phyloP scores from a whole-genome alignment of 1,139 yeast genomes.

The Lodderomyces beijingensis region DNA sequence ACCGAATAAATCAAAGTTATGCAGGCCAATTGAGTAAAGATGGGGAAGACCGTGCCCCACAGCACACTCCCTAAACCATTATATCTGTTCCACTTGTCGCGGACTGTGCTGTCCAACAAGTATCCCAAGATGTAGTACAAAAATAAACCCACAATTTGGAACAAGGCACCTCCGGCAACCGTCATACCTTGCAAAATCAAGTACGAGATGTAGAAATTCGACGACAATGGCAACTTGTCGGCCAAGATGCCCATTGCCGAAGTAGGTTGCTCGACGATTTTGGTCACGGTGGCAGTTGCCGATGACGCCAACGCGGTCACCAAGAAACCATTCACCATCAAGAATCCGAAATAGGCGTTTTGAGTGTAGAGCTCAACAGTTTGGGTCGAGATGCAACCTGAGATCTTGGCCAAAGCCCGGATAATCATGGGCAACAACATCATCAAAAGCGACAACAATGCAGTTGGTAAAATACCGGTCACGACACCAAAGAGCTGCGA shows the following conservation, averaged over 20 bases:
- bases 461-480: slow-evolving; percentile 74
- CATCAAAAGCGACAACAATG: slow-evolving; percentile 64
- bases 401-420: slow-evolving; percentile 60
- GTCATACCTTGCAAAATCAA: slow-evolving; percentile 79
- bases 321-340: slow-evolving; percentile 66
- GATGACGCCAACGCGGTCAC: slow-evolving; percentile 69
- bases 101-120: slow-evolving; percentile 72
- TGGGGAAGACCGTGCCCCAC: slow-evolving; percentile 91
- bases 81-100: slow-evolving; percentile 81
- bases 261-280: slow-evolving; percentile 60
- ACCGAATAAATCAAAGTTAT: slow-evolving; percentile 76
- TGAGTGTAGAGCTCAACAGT: slow-evolving; percentile 71
- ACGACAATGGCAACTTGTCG: slow-evolving; percentile 76
- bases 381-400: slow-evolving; percentile 65
- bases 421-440: slow-evolving; percentile 77
- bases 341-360: slow-evolving; percentile 66
- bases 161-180: slow-evolving; percentile 71
- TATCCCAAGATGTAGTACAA: slow-evolving; percentile 66
- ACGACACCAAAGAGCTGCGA: slow-evolving; percentile 53
- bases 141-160: slow-evolving; percentile 72
- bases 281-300: slow-evolving; percentile 69
- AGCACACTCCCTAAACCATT: slow-evolving; percentile 55
- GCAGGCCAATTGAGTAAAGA: slow-evolving; percentile 76
- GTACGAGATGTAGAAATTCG: slow-evolving; percentile 78
- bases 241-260: slow-evolving; percentile 69